Base-by-base conservation (phyloP, 169 alveolate genomes). In the Cardiosporidium cionae region DNA sequence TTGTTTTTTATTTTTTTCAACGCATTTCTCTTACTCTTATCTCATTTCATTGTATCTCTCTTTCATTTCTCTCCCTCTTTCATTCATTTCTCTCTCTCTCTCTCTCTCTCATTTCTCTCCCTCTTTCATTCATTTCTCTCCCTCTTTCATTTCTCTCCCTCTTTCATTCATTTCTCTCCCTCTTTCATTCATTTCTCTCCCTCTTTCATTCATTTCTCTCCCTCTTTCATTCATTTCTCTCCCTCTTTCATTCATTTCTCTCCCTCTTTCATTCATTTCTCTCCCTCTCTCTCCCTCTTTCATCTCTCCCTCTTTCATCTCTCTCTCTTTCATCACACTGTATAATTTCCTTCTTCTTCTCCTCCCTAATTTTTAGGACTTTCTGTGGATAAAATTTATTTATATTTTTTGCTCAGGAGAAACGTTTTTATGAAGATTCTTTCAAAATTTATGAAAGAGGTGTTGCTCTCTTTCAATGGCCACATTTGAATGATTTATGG, bases 401-500 rank as follows among this genome's bases (percentile, higher is more conserved):
- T 35, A 25, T 32, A 44, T 22, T 5, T 1, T 34, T 0, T 63
- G 35, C 1, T 3, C 31, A 86, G 79, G 76, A 83, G 44, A 80
- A 84, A 65, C 74, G 86, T 53, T 90, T 85, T 78, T 94, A 88
- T 76, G 99, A 95, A 80, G 96, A 92, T 70, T 78, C 95, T 3
- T 95, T 93, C 86, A 88, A 91, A 71, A 93, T 90, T 16, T 95
- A 88, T 80, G 99, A 95, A 78, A 85, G 91, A 37, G 96, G 97
- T 65, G 74, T 95, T 35, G 81, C 84, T 32, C 84, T 89, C 32
- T 95, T 93, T 81, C 73, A 81, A 58, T 93, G 96, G 96, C 98
- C 98, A 6, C 95, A 90, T 75, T 75, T 88, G 5, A 89, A 91
- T 80, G 96, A 92, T 75, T 77, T 95, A 36, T 95, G 96, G 89